phyloP scores from a whole-genome alignment of 2,329 filamentous ascomycete genomes.

The Penicillium sp. region DNA sequence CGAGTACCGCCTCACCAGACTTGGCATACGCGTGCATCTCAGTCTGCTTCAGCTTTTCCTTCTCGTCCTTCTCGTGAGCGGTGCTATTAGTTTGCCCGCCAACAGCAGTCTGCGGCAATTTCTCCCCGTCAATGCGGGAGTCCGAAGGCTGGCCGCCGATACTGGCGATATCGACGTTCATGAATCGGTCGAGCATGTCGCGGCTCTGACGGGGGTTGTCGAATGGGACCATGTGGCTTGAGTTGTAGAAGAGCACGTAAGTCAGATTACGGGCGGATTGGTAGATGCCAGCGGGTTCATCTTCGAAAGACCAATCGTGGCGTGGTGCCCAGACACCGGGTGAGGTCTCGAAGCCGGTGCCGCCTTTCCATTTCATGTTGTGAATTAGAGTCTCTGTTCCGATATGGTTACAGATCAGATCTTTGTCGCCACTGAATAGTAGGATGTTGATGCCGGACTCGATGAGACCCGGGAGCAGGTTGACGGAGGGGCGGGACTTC shows the following conservation, averaged over 20 bases:
- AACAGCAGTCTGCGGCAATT: conserved; percentile 71
- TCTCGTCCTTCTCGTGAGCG: conserved; percentile 62
- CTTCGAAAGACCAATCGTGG: conserved; percentile 90
- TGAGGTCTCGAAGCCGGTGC: conserved; percentile 81
- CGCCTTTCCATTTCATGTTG: conserved; percentile 87
- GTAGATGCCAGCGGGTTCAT: conserved; percentile 81
- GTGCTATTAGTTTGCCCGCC: conserved; percentile 69
- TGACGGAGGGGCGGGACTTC: conserved; percentile 68
- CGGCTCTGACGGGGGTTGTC: conserved; percentile 80
- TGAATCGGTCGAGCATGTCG: conserved; percentile 97
- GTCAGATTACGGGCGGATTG: conserved; percentile 93
- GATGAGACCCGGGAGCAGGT: conserved; percentile 73
- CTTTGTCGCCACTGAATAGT: conserved; percentile 88
- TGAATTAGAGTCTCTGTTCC: conserved; percentile 89
- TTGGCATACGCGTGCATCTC: conserved; percentile 87
- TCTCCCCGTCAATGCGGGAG: conserved; percentile 79
- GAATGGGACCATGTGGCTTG: conserved; percentile 97
- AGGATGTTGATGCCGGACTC: conserved; percentile 68
- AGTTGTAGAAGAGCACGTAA: conserved; percentile 92
- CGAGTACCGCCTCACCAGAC: conserved; percentile 78
- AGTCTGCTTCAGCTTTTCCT: conserved; percentile 72
- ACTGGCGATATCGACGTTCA: conserved; percentile 83
- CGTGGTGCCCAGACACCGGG: conserved; percentile 89
- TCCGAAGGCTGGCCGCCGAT: conserved; percentile 79
- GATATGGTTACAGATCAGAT: conserved; percentile 95